Percentiles rank a stretch among this genome's conserved stretches.
phyloP scores from a whole-genome alignment of 768 basidiomycete species.

The Cytidiella melzeri region DNA sequence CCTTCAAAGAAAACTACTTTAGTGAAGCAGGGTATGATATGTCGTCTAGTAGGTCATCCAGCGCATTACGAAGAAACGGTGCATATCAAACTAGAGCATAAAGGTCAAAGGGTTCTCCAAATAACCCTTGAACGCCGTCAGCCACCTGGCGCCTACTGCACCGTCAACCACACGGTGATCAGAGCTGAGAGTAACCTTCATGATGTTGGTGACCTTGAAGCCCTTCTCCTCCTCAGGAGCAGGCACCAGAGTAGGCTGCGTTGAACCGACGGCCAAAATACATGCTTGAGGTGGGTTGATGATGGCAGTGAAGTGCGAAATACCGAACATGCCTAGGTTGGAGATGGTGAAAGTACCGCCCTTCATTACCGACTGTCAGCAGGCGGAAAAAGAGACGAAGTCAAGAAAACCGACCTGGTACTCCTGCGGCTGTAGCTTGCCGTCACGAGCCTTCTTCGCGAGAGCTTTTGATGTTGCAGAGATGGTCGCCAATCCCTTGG shows the following conservation, averaged over 20 bases:
- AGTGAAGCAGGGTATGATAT: slow-evolving; percentile 1
- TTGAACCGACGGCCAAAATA: slow-evolving; percentile 92
- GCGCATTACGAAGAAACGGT: neutral
- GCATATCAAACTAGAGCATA: slow-evolving; percentile 64
- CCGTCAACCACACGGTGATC: slow-evolving; percentile 98
- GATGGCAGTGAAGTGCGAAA: slow-evolving; percentile 96
- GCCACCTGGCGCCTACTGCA: slow-evolving; percentile 89
- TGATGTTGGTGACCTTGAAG: slow-evolving; percentile 85
- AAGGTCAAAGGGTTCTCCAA: slow-evolving; percentile 96
- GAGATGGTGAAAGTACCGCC: slow-evolving; percentile 99
- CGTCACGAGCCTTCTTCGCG: slow-evolving; percentile 94
- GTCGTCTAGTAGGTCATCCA: slow-evolving; percentile 13
- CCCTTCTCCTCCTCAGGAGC: slow-evolving; percentile 89
- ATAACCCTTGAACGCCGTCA: slow-evolving; percentile 91
- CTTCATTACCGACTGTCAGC: slow-evolving; percentile 31
- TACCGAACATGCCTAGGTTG: slow-evolving; percentile 97
- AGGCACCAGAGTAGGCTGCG: slow-evolving; percentile 78
- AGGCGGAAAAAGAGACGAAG: neutral
- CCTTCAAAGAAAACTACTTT: neutral
- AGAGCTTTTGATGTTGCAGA: slow-evolving; percentile 89
- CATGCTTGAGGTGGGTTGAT: slow-evolving; percentile 99
- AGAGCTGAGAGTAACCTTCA: slow-evolving; percentile 94
- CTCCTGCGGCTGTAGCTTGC: slow-evolving; percentile 90
- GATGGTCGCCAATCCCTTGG: slow-evolving; percentile 89
- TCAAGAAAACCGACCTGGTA: slow-evolving; percentile 68